Evolutionary conservation across 1,284 basidiomycete genomes (phyloP).

Genomic region (Cutaneotrichosporon sp.): DNA sequence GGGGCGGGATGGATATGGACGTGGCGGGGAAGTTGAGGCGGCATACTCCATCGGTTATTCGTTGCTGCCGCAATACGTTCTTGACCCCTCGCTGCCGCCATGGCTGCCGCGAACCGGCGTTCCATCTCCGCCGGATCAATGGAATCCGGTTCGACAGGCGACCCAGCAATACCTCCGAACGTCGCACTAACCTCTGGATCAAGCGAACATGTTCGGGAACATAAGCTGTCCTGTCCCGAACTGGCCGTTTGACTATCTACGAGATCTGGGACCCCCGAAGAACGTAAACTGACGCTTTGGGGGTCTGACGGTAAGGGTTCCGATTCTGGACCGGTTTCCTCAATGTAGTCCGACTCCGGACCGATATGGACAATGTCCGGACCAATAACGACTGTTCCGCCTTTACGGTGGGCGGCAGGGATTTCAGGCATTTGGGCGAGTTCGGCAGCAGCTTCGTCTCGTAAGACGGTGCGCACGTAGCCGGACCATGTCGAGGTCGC

Average conservation of each 20-base stretch:
- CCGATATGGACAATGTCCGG: background rate
- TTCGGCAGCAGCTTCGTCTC: slow-evolving; percentile 4
- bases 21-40: slow-evolving; percentile 5
- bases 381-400: background rate
- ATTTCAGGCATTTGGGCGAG: slow-evolving; percentile 5
- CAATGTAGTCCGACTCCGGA: slow-evolving; percentile 3
- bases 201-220: background rate
- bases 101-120: slow-evolving; percentile 15
- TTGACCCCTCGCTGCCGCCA: background rate
- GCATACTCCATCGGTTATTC: slow-evolving; percentile 9
- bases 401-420: background rate
- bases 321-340: too few relatives aligned
- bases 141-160: slow-evolving; percentile 4
- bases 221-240: background rate
- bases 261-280: background rate
- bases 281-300: too few relatives aligned
- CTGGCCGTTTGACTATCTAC: background rate
- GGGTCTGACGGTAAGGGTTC: too few relatives aligned
- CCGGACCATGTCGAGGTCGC: slow-evolving; percentile 9
- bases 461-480: slow-evolving; percentile 11
- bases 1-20: background rate
- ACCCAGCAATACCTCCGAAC: slow-evolving; percentile 3
- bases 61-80: background rate
- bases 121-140: slow-evolving; percentile 21
- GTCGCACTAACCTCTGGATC: background rate